Evolutionary conservation across 2,329 filamentous ascomycete species (phyloP).

Genomic region (Macrophomina tecta): DNA sequence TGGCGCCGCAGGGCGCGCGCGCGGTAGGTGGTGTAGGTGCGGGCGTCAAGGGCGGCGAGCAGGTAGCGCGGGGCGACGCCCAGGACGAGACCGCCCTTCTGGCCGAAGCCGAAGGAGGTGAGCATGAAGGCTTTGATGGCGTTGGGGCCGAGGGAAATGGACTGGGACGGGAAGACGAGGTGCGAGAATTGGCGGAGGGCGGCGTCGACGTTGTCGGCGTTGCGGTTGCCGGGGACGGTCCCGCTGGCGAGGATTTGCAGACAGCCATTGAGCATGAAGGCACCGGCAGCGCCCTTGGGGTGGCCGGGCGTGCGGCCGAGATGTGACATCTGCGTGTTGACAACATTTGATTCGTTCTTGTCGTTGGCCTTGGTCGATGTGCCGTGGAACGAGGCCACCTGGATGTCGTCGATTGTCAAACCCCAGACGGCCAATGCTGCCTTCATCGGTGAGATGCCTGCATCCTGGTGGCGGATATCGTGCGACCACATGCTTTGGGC

Average conservation of each 20-base stretch:
- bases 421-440: constrained; percentile 46
- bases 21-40: not conserved
- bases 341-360: constrained; percentile 46
- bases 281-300: constrained; percentile 45
- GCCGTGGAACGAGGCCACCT: constrained; percentile 48
- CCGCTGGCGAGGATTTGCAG: constrained; percentile 45
- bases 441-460: constrained; percentile 43
- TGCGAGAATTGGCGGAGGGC: constrained; percentile 37
- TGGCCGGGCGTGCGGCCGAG: constrained; percentile 45
- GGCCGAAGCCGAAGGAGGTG: constrained; percentile 55
- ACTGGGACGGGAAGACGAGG: constrained; percentile 40
- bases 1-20: not conserved
- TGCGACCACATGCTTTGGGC: not conserved
- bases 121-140: constrained; percentile 46
- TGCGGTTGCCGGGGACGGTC: constrained; percentile 46
- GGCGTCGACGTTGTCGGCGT: constrained; percentile 46
- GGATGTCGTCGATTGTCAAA: constrained; percentile 47
- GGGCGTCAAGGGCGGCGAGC: not conserved
- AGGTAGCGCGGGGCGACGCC: constrained; percentile 44
- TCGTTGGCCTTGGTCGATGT: constrained; percentile 50
- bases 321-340: constrained; percentile 44
- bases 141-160: constrained; percentile 10
- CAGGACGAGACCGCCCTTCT: constrained; percentile 50
- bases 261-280: constrained; percentile 49
- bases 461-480: constrained; percentile 3